phyloP scores from a whole-genome alignment of 2,329 filamentous ascomycete genomes.

The Sclerotinia nivalis region DNA sequence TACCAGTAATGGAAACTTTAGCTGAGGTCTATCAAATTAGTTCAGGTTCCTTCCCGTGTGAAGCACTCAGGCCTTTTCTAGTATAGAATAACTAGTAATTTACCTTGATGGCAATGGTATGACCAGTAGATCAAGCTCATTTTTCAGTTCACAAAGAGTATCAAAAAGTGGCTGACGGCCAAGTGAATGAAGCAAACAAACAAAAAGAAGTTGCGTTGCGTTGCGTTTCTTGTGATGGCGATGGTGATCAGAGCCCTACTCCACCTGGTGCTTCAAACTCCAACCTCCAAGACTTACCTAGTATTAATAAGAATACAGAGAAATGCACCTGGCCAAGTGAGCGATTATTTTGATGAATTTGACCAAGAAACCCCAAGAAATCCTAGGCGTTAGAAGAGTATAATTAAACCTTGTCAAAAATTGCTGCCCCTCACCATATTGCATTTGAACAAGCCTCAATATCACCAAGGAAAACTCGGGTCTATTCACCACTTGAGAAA shows the following conservation, averaged over 20 bases:
- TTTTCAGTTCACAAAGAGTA: background rate
- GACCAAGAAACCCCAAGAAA: conserved; percentile 13
- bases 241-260: conserved; percentile 6
- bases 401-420: background rate
- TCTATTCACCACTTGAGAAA: conserved; percentile 1
- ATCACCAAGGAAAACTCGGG: conserved; percentile 11
- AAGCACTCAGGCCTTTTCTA: background rate
- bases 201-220: background rate
- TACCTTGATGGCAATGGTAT: too few species aligned
- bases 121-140: background rate
- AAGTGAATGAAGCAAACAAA: conserved; percentile 1
- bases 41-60: too few species aligned
- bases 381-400: conserved; percentile 6
- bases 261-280: background rate
- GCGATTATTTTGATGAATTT: background rate
- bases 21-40: too few species aligned
- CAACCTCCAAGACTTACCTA: background rate
- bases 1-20: too few species aligned
- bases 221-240: background rate
- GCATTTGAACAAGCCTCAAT: conserved; percentile 1
- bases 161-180: background rate
- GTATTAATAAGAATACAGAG: background rate
- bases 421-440: conserved; percentile 14
- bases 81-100: background rate
- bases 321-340: conserved; percentile 2